Evolutionary conservation across 495 filamentous ascomycete species (phyloP).

Genomic region (Bathelium albidoporum): DNA sequence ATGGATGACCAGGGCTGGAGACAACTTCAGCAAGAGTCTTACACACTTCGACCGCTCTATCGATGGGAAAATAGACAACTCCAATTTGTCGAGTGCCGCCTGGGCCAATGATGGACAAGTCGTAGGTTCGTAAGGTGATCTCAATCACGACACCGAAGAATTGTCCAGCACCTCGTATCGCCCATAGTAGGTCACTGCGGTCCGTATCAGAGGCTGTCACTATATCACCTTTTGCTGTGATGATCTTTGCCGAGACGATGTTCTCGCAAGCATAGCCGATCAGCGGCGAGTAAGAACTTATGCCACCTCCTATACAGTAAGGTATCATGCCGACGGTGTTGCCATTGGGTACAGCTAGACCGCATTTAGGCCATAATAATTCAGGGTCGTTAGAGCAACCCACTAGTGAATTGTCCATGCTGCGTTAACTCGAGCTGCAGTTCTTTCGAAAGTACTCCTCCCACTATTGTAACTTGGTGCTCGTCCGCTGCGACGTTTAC

Average conservation of each 20-base stretch:
- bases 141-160: constrained; percentile 29
- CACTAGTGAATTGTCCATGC: neutral
- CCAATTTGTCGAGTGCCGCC: neutral
- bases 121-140: constrained; percentile 7
- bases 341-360: constrained; percentile 27
- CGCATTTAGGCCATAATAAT: constrained; percentile 16
- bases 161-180: constrained; percentile 26
- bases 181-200: constrained; percentile 26
- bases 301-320: constrained; percentile 24
- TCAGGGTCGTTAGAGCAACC: neutral
- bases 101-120: neutral
- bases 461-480: constrained; percentile 19
- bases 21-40: neutral
- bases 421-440: constrained; percentile 5
- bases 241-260: constrained; percentile 25
- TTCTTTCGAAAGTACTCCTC: constrained; percentile 28
- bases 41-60: neutral
- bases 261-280: constrained; percentile 25
- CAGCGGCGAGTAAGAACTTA: constrained; percentile 2
- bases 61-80: neutral
- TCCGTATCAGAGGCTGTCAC: constrained; percentile 18
- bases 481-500: constrained; percentile 19
- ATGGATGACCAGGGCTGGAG: neutral
- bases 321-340: constrained; percentile 29
- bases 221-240: constrained; percentile 25